A percentile compares a stretch with the other conserved stretches of the same genome.
These are phyloP conservation scores for Nymphaea colorata DNA, from an alignment of 164 flowering plant species.

Conservation along the genomic window DNA sequence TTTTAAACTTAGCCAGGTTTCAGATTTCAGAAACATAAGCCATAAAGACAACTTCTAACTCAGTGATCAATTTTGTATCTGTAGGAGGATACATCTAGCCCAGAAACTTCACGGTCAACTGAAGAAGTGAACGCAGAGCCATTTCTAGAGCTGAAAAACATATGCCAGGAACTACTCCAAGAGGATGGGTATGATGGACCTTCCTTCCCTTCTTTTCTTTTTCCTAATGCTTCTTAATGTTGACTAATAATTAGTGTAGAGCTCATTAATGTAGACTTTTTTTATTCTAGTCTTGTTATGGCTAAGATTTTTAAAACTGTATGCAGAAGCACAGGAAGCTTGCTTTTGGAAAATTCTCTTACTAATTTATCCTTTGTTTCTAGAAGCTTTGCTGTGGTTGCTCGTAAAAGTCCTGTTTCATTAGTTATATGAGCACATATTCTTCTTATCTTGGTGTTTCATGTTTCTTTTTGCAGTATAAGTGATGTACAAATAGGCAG, in stretches of 20 bases:
- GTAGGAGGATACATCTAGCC: slow-evolving; percentile 30
- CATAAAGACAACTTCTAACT: neutral
- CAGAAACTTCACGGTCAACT: slow-evolving; percentile 7
- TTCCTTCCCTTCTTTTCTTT: too few species aligned
- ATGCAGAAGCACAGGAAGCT: too few species aligned
- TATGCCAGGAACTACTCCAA: slow-evolving; percentile 52
- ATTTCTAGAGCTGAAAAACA: slow-evolving; percentile 78
- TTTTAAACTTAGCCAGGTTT: too few species aligned
- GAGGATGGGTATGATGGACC: slow-evolving; percentile 76
- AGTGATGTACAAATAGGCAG: slow-evolving; percentile 54
- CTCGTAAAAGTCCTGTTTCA: neutral
- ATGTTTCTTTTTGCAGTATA: slow-evolving; percentile 33
- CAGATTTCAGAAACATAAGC: neutral
- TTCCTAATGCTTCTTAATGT: too few species aligned
- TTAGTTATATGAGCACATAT: neutral
- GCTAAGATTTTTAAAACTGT: too few species aligned
- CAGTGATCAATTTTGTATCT: neutral
- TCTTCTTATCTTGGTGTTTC: slow-evolving; percentile 1
- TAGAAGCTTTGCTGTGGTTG: too few species aligned
- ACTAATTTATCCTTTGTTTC: too few species aligned
- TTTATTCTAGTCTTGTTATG: too few species aligned
- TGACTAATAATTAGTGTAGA: too few species aligned
- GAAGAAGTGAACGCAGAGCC: slow-evolving; percentile 39
- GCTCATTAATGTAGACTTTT: too few species aligned
- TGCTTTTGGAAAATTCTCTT: too few species aligned